Base-by-base conservation (phyloP, 805 yeast species). In the Clavispora vitiphila region DNA sequence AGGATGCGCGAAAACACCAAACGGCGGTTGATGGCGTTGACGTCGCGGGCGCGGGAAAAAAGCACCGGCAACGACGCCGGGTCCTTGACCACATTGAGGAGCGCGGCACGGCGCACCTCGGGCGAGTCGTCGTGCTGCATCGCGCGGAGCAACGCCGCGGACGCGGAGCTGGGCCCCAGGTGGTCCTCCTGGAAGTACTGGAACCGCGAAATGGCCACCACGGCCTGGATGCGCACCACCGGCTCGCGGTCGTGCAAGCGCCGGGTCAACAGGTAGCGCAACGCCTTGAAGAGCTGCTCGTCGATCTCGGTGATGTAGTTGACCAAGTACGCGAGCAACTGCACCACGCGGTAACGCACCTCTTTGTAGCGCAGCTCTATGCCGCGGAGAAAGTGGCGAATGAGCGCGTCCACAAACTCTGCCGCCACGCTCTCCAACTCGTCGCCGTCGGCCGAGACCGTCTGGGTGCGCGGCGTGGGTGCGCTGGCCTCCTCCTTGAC, bases 21-120 rank as follows among this genome's bases (percentile, higher is more conserved):
- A 50, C 88, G 72, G 62, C 99, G 72, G 54, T 84, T 89, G 15
- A 77, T 68, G 0, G 82, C 62, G 56, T 85, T 86, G 3, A 69
- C 70, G 61, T 91, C 99, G 43, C 95, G 74, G 0, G 96, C 95
- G 44, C 97, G 74, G 55, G 83, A 93, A 26, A 89, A 64, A 1
- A 88, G 65, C 42, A 69, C 72, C 1, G 83, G 78, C 15, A 77
- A 65, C 0, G 89, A 82, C 1, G 54, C 49, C 3, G 62, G 52
- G 32, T 74, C 74, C 50, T 80, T 82, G 19, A 74, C 78, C 24
- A 91, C 59, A 56, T 88, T 86, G 34, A 83, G 65, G 54, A 89
- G 64, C 0, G 91, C 91, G 0, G 95, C 89, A 45, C 96, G 72
- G 50, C 98, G 74, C 1, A 90, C 96, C 47, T 93, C 98, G 0